Conservation (phyloP, 306 rosid species). For the Crotalaria pallida region DNA sequence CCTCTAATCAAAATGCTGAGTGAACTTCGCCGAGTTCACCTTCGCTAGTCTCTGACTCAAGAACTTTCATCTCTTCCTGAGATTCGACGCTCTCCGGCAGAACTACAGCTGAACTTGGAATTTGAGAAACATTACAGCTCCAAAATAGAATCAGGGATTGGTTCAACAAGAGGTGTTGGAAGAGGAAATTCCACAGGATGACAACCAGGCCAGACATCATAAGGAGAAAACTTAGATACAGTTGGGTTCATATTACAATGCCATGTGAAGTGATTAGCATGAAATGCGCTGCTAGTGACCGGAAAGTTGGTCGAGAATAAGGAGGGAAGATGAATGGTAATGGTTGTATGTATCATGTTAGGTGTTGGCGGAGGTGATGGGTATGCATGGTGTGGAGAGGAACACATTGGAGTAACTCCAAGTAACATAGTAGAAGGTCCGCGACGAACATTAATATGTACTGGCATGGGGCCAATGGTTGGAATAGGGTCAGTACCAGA, state of each 20-base stretch:
- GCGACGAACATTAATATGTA: conserved; percentile 84
- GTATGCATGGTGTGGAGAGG: conserved; percentile 86
- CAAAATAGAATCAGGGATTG: conserved; percentile 39
- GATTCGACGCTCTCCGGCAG: conserved; percentile 48
- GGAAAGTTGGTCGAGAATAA: conserved; percentile 72
- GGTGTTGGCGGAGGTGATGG: conserved; percentile 95
- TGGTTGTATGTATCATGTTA: conserved; percentile 87
- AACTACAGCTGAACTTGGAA: conserved; percentile 36
- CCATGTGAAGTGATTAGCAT: conserved; percentile 81
- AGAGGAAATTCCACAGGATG: conserved; percentile 80
- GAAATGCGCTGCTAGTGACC: conserved; percentile 63
- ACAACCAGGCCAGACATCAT: conserved; percentile 68
- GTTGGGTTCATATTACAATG: conserved; percentile 60
- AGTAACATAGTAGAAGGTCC: conserved; percentile 56
- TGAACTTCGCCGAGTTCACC: conserved; percentile 42
- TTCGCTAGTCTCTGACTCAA: conserved; percentile 34
- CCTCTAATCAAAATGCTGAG: conserved; percentile 91
- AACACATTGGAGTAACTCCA: conserved; percentile 60
- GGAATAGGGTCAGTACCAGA: conserved; percentile 59
- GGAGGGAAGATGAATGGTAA: conserved; percentile 81
- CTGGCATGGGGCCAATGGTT: conserved; percentile 72
- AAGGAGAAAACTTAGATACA: conserved; percentile 62
- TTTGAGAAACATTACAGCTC: conserved; percentile 47
- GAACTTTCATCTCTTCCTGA: conserved; percentile 36
- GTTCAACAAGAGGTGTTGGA: conserved; percentile 60